Percentiles rank a stretch among this genome's conserved stretches.
Evolutionary conservation across 345 rosid species (phyloP).

Genomic region (Citrus glauca): DNA sequence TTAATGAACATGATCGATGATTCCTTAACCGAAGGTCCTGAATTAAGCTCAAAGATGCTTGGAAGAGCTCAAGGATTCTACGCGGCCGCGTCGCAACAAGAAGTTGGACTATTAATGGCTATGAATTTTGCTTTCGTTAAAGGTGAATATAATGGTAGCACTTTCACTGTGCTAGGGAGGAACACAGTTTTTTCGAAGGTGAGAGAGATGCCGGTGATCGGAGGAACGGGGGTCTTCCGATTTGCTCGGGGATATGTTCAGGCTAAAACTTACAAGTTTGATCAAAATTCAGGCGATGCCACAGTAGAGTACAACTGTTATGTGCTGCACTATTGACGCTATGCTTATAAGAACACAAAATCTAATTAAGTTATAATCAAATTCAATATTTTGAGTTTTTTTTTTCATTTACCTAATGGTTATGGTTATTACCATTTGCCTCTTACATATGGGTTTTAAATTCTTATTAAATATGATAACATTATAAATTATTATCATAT

Average conservation of each 20-base stretch:
- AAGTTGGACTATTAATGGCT: constrained; percentile 58
- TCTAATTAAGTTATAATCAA: too few species aligned
- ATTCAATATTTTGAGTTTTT: too few species aligned
- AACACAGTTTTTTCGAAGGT: constrained; percentile 43
- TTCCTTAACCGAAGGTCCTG: constrained; percentile 53
- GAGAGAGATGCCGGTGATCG: constrained; percentile 77
- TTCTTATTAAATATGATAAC: too few species aligned
- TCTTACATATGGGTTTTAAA: too few species aligned
- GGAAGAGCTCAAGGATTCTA: constrained; percentile 81
- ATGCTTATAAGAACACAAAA: neutral
- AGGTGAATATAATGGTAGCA: constrained; percentile 69
- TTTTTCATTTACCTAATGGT: too few species aligned
- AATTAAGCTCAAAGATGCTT: constrained; percentile 47
- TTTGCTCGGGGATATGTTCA: constrained; percentile 73
- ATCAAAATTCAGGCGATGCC: constrained; percentile 37
- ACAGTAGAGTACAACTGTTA: constrained; percentile 49
- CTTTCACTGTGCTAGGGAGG: constrained; percentile 64
- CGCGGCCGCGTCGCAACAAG: constrained; percentile 46
- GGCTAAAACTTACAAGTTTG: constrained; percentile 38
- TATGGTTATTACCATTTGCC: too few species aligned
- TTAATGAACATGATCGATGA: constrained; percentile 57
- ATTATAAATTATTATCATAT: too few species aligned
- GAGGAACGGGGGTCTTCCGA: constrained; percentile 78
- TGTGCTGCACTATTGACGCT: constrained; percentile 18
- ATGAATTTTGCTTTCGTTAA: constrained; percentile 65